phyloP scores from a whole-genome alignment of 805 yeast species.

The Vanderwaltozyma yarrowii region DNA sequence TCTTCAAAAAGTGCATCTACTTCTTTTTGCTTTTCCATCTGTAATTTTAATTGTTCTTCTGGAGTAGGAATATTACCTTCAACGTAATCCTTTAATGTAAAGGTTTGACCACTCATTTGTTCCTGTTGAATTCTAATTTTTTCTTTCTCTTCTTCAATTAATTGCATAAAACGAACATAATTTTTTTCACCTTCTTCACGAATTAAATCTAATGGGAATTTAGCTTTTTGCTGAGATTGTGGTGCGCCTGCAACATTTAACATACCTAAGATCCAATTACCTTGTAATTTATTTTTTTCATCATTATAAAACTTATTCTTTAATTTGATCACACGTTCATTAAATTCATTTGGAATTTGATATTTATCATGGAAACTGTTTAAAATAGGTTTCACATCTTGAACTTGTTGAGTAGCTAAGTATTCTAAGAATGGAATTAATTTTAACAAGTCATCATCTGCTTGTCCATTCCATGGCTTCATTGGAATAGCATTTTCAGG shows the following conservation, averaged over 20 bases:
- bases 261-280: slow-evolving; percentile 46
- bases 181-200: slow-evolving; percentile 90
- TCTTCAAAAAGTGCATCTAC: slow-evolving; percentile 27
- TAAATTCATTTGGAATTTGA: slow-evolving; percentile 68
- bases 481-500: slow-evolving; percentile 90
- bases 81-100: slow-evolving; percentile 75
- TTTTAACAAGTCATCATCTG: slow-evolving; percentile 69
- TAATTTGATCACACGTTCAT: slow-evolving; percentile 62
- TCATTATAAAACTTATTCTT: slow-evolving; percentile 62
- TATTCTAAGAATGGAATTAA: slow-evolving; percentile 91
- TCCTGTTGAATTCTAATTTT: slow-evolving; percentile 56
- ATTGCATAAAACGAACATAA: slow-evolving; percentile 70
- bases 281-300: slow-evolving; percentile 33
- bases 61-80: slow-evolving; percentile 75
- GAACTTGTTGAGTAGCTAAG: slow-evolving; percentile 73
- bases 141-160: slow-evolving; percentile 76
- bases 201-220: slow-evolving; percentile 68
- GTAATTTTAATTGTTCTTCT: slow-evolving; percentile 45
- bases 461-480: slow-evolving; percentile 76
- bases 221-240: slow-evolving; percentile 25
- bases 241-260: slow-evolving; percentile 42
- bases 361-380: slow-evolving; percentile 58
- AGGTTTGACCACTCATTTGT: slow-evolving; percentile 70
- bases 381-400: slow-evolving; percentile 85
- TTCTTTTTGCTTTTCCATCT: slow-evolving; percentile 34